Conservation (phyloP, 2,329 filamentous ascomycete species). For the Talaromyces sp. region DNA sequence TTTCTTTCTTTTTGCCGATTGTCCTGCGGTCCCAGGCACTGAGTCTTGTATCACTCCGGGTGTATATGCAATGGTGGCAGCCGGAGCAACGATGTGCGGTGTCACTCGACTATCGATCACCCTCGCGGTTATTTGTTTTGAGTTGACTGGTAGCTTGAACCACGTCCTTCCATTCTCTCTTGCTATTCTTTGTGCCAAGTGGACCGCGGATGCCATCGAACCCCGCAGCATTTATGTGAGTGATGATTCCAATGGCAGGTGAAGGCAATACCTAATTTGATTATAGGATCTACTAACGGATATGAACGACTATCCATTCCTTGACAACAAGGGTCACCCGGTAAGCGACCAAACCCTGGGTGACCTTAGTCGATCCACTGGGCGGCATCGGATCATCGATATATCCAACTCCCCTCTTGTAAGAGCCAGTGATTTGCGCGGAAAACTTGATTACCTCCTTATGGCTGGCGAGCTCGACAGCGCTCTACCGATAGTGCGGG, state of each 20-base stretch:
- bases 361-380: slow-evolving; percentile 74
- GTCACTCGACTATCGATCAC: slow-evolving; percentile 92
- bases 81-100: slow-evolving; percentile 95
- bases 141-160: slow-evolving; percentile 88
- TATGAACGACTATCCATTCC: slow-evolving; percentile 95
- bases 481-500: slow-evolving; percentile 76
- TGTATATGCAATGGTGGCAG: slow-evolving; percentile 92
- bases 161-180: slow-evolving; percentile 94
- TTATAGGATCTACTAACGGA: slow-evolving; percentile 78
- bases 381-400: slow-evolving; percentile 77
- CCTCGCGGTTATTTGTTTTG: slow-evolving; percentile 89
- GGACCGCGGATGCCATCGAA: slow-evolving; percentile 93
- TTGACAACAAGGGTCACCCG: slow-evolving; percentile 88
- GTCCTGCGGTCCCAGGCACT: slow-evolving; percentile 60
- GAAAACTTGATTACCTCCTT: slow-evolving; percentile 77
- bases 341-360: slow-evolving; percentile 83
- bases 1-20: slow-evolving; percentile 68
- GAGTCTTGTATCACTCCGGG: slow-evolving; percentile 89
- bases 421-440: slow-evolving; percentile 67
- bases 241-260: slow-evolving; percentile 5
- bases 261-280: not conserved
- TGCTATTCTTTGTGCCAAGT: slow-evolving; percentile 90
- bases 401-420: slow-evolving; percentile 79
- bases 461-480: slow-evolving; percentile 85
- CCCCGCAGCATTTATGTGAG: slow-evolving; percentile 85